Evolutionary conservation across 2,329 filamentous ascomycete genomes (phyloP).

Genomic region (Coniella vitis): DNA sequence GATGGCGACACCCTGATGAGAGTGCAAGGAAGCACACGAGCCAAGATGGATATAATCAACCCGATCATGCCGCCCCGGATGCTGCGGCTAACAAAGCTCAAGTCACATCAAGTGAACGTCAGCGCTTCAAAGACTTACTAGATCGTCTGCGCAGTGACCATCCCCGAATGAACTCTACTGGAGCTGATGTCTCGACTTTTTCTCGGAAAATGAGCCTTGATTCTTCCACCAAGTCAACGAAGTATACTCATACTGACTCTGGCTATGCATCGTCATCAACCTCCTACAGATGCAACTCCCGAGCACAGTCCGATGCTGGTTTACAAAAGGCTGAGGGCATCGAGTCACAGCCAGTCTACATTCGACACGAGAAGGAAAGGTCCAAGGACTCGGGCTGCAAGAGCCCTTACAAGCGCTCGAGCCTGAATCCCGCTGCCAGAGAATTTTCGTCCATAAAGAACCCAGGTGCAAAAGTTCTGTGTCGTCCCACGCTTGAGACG

Average conservation of each 20-base stretch:
- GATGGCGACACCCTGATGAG: too few species aligned
- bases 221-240: background rate
- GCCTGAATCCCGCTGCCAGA: slow-evolving; percentile 13
- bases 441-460: slow-evolving; percentile 1
- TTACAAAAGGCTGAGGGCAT: background rate
- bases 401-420: slow-evolving; percentile 5
- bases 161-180: background rate
- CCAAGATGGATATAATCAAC: slow-evolving; percentile 8
- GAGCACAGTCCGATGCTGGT: slow-evolving; percentile 2
- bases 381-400: background rate
- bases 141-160: slow-evolving; percentile 5
- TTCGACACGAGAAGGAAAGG: background rate
- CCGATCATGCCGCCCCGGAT: background rate
- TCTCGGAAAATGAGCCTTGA: background rate
- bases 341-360: background rate
- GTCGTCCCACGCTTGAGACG: background rate
- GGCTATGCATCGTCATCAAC: slow-evolving; percentile 7
- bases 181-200: slow-evolving; percentile 4
- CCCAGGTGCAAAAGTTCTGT: background rate
- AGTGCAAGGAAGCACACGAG: background rate
- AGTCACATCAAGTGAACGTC: slow-evolving; percentile 3
- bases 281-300: background rate
- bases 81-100: background rate
- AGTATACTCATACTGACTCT: slow-evolving; percentile 5
- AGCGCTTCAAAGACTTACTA: slow-evolving; percentile 10